Evolutionary conservation across 352 stramenopile species (phyloP).

Genomic region (Phytophthora capsici): DNA sequence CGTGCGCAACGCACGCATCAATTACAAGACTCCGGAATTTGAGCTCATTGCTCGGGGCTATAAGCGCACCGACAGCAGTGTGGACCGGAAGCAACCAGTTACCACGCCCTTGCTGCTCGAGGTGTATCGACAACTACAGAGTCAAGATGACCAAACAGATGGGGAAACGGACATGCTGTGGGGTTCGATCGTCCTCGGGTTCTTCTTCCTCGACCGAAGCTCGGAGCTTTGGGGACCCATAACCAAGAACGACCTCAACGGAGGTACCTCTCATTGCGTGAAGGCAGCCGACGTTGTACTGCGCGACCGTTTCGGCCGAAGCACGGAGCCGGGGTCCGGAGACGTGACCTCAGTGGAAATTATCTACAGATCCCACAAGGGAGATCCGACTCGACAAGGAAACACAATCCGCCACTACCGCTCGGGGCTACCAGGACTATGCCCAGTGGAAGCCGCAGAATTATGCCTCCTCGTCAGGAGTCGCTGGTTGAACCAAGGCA

Average conservation of each 20-base stretch:
- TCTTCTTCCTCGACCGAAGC: conserved; percentile 35
- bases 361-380: no score
- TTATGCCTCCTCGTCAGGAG: conserved; percentile 10
- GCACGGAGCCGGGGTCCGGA: no score
- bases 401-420: conserved; percentile 15
- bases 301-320: conserved; percentile 7
- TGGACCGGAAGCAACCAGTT: conserved; percentile 42
- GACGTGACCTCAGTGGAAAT: no score
- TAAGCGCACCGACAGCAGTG: conserved; percentile 28
- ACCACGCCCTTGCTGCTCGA: conserved; percentile 39
- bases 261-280: no score
- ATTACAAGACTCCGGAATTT: no score
- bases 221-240: conserved; percentile 30
- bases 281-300: conserved; percentile 17
- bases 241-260: no score
- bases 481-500: neutral
- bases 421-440: conserved; percentile 7
- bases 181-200: conserved; percentile 28
- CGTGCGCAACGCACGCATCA: no score
- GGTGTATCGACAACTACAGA: conserved; percentile 6
- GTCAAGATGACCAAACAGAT: no score
- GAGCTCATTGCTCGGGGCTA: no score
- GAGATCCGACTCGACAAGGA: neutral
- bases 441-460: conserved; percentile 19
- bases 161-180: conserved; percentile 6